A percentile compares a stretch with the other conserved stretches of the same genome.
Conservation (phyloP, 441 rosid species). For the Euphorbia celastroides region DNA sequence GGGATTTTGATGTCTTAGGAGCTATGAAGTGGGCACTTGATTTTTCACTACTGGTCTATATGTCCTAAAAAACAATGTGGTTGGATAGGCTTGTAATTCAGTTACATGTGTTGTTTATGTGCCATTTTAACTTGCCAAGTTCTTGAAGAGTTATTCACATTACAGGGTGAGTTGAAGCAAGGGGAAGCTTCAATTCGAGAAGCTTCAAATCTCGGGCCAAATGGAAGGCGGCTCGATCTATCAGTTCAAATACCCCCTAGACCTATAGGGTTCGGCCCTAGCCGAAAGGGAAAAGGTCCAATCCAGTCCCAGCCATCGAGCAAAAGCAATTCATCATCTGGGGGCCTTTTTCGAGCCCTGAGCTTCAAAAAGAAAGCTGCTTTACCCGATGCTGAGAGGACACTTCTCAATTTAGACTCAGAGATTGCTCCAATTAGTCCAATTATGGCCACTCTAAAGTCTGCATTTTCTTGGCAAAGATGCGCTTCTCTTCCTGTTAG, state of each 20-base stretch:
- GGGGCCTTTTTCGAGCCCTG: constrained; percentile 59
- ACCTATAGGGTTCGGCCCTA: constrained; percentile 42
- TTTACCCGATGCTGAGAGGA: constrained; percentile 52
- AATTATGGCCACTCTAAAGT: constrained; percentile 33
- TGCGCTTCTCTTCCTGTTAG: constrained; percentile 78
- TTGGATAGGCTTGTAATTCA: not conserved
- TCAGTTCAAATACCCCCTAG: constrained; percentile 73
- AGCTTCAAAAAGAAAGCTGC: constrained; percentile 67
- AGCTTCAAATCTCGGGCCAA: constrained; percentile 38
- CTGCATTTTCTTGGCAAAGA: constrained; percentile 55
- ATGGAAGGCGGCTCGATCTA: constrained; percentile 52
- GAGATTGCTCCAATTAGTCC: constrained; percentile 41
- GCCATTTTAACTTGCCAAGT: not conserved
- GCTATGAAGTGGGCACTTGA: too few relatives aligned
- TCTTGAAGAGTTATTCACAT: not conserved
- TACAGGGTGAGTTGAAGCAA: constrained; percentile 36
- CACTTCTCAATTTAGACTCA: constrained; percentile 50
- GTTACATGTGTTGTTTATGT: not conserved
- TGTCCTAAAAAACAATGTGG: too few relatives aligned
- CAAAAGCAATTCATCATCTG: constrained; percentile 49
- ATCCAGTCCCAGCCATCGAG: constrained; percentile 49
- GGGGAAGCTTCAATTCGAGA: constrained; percentile 34
- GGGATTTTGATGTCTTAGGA: too few relatives aligned
- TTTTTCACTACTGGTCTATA: too few relatives aligned
- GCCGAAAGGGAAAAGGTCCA: constrained; percentile 45